These are phyloP conservation scores for Monocercomonoides exilis DNA, from an alignment of 78 protist genomes.

Conservation along the genomic window DNA sequence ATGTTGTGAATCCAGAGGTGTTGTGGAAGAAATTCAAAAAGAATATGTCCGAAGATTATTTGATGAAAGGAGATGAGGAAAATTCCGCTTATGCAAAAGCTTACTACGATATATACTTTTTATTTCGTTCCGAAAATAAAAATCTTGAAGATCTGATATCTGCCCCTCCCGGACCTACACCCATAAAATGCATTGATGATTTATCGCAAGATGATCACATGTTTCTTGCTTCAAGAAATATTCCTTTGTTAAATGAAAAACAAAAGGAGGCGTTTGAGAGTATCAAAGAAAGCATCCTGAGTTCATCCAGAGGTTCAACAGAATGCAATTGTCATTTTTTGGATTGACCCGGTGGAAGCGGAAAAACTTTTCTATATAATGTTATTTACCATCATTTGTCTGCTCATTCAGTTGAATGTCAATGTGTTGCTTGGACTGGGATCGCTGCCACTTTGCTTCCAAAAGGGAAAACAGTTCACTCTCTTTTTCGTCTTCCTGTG, in stretches of 20 bases:
- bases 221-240: background rate
- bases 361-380: background rate
- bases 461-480: background rate
- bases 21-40: background rate
- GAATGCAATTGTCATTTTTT: background rate
- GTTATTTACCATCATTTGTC: background rate
- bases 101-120: background rate
- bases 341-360: slow-evolving; percentile 4
- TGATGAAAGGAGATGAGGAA: background rate
- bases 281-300: background rate
- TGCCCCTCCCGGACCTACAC: background rate
- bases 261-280: background rate
- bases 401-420: background rate
- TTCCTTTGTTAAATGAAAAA: background rate
- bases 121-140: background rate
- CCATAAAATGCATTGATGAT: background rate
- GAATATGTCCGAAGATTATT: background rate
- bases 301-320: background rate
- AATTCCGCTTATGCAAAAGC: background rate
- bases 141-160: background rate
- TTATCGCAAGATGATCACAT: background rate
- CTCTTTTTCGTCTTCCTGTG: background rate
- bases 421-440: background rate
- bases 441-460: slow-evolving; percentile 7
- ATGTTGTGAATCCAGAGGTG: background rate